Evolutionary conservation across 345 rosid species (phyloP), one percentile per base, ranked within the genome.

Genomic region (Aurinia saxatilis): DNA sequence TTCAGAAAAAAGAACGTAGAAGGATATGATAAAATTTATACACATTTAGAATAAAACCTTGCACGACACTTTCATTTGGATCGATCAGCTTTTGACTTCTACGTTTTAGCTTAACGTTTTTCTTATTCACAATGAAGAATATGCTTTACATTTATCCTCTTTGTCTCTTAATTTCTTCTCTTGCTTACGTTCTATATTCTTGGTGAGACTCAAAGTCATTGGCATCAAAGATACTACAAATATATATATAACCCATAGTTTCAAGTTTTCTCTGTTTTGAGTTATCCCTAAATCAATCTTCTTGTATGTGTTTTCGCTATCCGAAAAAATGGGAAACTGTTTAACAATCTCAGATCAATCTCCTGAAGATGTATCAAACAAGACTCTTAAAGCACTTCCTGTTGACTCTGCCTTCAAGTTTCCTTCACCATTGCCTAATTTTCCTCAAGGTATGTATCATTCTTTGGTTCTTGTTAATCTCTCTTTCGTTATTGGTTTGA

Each of bases 391-490:
- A 52, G 60, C 77, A 48, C 65, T 75, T 54, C 85, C 92, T 1
- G 77, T 82, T 12, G 81, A 78, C 2, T 72, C 80, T 42, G 4
- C 74, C 37, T 85, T 85, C 79, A 79, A 72, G 63, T 79, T 83
- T 64, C 92, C 96, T 0, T 64, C 88, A 50, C 80, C 90, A 1
- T 29, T 85, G 48, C 93, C 87, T 15, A 53, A 69, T 41, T 85
- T 78, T 65, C 69, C 87, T 29, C 73, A 70, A 61, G 86, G 91
- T 81, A 59, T 19, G 47, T 29, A 41, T n/a, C 44, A 11, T 75
- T 6, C 12, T 11, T 52, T 7, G 1, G 5, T 36, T 16, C 41
- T 54, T 15, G 27, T 31, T 23, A 31, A 19, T 12, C 14, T 10
- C 33, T 57, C 51, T 50, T 7, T 31, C 23, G 31, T 21, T 1